Percentiles rank a stretch among this genome's conserved stretches.
These are phyloP conservation scores for Cryphonectria carpinicola DNA, from an alignment of 2,329 filamentous ascomycete species.

Conservation along the genomic window DNA sequence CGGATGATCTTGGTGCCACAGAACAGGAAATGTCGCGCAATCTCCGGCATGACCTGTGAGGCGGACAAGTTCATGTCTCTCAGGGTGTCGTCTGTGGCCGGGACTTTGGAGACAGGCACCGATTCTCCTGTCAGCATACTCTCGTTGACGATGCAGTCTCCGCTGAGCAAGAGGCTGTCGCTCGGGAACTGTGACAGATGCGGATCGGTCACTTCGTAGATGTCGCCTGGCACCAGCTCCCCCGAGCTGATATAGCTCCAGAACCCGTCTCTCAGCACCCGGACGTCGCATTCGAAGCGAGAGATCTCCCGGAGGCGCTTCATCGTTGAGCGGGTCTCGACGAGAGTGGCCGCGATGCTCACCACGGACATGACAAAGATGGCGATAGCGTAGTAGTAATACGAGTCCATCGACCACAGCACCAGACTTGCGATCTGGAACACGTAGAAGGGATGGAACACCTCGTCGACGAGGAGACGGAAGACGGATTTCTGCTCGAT, in stretches of 20 bases:
- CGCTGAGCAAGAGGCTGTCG: slow-evolving; percentile 87
- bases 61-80: slow-evolving; percentile 75
- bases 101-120: slow-evolving; percentile 91
- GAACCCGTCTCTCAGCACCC: slow-evolving; percentile 91
- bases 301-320: slow-evolving; percentile 87
- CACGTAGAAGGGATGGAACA: slow-evolving; percentile 96
- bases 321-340: slow-evolving; percentile 95
- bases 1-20: slow-evolving; percentile 95
- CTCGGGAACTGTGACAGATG: slow-evolving; percentile 86
- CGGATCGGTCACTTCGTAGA: slow-evolving; percentile 96
- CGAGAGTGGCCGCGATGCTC: slow-evolving; percentile 85
- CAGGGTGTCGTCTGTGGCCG: slow-evolving; percentile 81
- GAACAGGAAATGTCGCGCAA: slow-evolving; percentile 89
- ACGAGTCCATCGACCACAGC: slow-evolving; percentile 93
- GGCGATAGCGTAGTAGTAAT: slow-evolving; percentile 96
- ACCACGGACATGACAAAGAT: slow-evolving; percentile 94
- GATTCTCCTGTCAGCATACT: slow-evolving; percentile 99
- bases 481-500: slow-evolving; percentile 86
- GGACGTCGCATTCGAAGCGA: slow-evolving; percentile 90
- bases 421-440: slow-evolving; percentile 95
- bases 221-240: slow-evolving; percentile 91
- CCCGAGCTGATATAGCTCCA: slow-evolving; percentile 88
- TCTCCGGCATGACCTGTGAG: slow-evolving; percentile 78
- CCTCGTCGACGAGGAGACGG: slow-evolving; percentile 88
- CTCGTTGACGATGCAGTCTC: slow-evolving; percentile 98